Percentiles rank a stretch among this genome's conserved stretches.
Conservation (phyloP, 345 rosid species). For the Syzygium grande region DNA sequence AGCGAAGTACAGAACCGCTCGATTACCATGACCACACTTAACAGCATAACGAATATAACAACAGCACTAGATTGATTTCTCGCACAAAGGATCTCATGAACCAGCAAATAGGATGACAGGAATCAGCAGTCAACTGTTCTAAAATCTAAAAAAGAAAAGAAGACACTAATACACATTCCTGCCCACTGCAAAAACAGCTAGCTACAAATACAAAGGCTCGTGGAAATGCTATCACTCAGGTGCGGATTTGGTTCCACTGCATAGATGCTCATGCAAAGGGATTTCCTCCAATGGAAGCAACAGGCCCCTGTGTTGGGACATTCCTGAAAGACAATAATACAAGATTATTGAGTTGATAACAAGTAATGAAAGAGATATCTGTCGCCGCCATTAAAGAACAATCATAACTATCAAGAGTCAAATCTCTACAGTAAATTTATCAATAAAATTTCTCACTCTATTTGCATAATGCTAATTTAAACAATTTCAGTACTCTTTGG, state of each 20-base stretch:
- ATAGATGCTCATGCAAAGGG: conserved; percentile 50
- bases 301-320: conserved; percentile 57
- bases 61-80: background rate
- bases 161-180: background rate
- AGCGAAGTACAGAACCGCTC: background rate
- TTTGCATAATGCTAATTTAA: background rate
- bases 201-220: background rate
- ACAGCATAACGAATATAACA: background rate
- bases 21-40: background rate
- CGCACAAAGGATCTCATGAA: background rate
- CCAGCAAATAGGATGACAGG: background rate
- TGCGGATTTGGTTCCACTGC: background rate
- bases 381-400: too few relatives aligned
- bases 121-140: background rate
- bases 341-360: background rate
- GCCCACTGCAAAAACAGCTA: background rate
- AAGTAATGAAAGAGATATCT: background rate
- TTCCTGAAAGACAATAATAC: conserved; percentile 28
- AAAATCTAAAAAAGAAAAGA: background rate
- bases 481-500: background rate
- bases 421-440: background rate
- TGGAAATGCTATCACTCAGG: background rate
- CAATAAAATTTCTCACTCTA: background rate
- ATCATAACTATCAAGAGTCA: background rate
- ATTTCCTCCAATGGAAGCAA: conserved; percentile 78